Evolutionary conservation across 2,329 filamentous ascomycete genomes (phyloP).

Genomic region (Reticulascus tulasneorum): DNA sequence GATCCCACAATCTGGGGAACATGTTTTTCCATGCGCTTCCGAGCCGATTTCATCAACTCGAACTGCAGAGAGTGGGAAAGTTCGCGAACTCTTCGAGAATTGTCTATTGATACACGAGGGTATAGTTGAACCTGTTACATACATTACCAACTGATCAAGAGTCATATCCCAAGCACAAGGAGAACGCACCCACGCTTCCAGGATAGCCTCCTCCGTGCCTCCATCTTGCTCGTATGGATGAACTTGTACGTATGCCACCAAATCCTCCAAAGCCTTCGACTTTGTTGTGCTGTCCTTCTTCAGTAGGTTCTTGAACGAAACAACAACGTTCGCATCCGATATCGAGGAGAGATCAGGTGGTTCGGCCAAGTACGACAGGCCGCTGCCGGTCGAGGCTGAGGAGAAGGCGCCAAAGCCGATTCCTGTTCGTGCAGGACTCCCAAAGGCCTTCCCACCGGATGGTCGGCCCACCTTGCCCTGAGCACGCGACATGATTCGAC

Average conservation of each 20-base stretch:
- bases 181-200: conserved; percentile 78
- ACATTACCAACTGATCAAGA: conserved; percentile 34
- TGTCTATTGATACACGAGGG: conserved; percentile 85
- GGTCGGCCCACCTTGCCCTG: conserved; percentile 11
- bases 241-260: conserved; percentile 60
- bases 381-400: conserved; percentile 36
- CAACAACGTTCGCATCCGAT: conserved; percentile 75
- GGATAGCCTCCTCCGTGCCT: conserved; percentile 72
- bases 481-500: conserved; percentile 11
- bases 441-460: conserved; percentile 10
- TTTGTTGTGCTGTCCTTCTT: conserved; percentile 96
- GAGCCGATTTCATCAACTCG: conserved; percentile 56
- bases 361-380: conserved; percentile 81
- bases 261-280: conserved; percentile 81
- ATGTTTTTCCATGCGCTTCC: conserved; percentile 79
- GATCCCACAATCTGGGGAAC: conserved; percentile 74
- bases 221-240: conserved; percentile 51
- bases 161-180: conserved; percentile 13
- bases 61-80: conserved; percentile 73
- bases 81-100: conserved; percentile 81
- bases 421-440: conserved; percentile 3
- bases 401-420: conserved; percentile 41
- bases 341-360: conserved; percentile 76
- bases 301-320: conserved; percentile 85
- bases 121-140: conserved; percentile 71